phyloP scores from a whole-genome alignment of 1,284 basidiomycete species.

The Ceratobasidium sp. region DNA sequence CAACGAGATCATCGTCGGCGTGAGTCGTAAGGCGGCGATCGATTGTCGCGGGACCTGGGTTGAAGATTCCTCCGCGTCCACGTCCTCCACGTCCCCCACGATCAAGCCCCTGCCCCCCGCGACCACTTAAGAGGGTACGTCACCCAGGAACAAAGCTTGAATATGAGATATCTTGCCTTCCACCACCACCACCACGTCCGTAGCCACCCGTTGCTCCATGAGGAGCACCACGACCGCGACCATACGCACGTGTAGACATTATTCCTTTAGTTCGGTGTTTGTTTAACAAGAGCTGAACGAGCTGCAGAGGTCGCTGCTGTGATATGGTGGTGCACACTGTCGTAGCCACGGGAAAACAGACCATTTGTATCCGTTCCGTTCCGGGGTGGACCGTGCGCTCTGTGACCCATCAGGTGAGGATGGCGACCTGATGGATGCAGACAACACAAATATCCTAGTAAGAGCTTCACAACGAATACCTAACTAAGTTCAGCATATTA shows the following conservation, averaged over 20 bases:
- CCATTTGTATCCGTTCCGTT: slow-evolving; percentile 29
- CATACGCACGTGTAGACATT: slow-evolving; percentile 23
- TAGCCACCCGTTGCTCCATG: slow-evolving; percentile 31
- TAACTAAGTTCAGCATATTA: no score
- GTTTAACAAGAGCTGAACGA: neutral
- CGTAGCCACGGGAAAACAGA: slow-evolving; percentile 7
- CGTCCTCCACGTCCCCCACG: slow-evolving; percentile 56
- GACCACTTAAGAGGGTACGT: slow-evolving; percentile 4
- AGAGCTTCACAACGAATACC: no score
- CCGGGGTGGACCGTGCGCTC: neutral
- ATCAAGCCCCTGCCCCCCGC: no score
- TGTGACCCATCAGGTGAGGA: no score
- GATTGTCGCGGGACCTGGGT: slow-evolving; percentile 61
- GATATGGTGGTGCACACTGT: neutral
- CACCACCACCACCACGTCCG: slow-evolving; percentile 36
- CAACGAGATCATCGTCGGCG: slow-evolving; percentile 68
- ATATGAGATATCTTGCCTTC: slow-evolving; percentile 1
- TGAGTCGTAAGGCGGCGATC: slow-evolving; percentile 71
- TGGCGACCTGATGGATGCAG: no score
- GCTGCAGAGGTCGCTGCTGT: neutral
- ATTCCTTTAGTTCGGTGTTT: neutral
- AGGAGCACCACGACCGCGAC: slow-evolving; percentile 20
- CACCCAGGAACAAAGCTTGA: neutral
- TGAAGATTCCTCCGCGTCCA: slow-evolving; percentile 54
- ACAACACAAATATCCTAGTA: no score